A percentile compares a stretch with the other conserved stretches of the same genome.
Evolutionary conservation across 1,139 yeast genomes (phyloP).

Genomic region (Nakaseomyces sp.): DNA sequence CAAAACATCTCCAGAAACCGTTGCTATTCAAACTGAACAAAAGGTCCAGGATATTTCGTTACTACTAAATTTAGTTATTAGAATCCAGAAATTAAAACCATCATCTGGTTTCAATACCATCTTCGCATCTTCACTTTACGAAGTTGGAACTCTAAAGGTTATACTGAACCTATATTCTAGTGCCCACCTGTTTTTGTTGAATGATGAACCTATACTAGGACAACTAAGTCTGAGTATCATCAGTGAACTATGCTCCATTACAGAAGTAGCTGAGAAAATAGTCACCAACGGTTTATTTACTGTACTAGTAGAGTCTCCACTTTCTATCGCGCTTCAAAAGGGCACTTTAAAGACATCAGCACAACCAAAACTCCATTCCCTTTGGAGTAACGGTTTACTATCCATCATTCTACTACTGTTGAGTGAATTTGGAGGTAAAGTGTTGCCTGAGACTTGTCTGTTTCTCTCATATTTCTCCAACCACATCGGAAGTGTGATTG

Average conservation of each 20-base stretch:
- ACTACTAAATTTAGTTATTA: constrained; percentile 53
- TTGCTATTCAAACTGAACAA: constrained; percentile 31
- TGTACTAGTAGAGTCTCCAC: constrained; percentile 63
- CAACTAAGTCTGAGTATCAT: constrained; percentile 63
- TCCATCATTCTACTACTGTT: constrained; percentile 57
- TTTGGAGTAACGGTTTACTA: constrained; percentile 78
- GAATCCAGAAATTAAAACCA: constrained; percentile 45
- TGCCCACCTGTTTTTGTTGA: constrained; percentile 52
- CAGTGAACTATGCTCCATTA: constrained; percentile 57
- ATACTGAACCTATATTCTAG: constrained; percentile 60
- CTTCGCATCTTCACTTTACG: constrained; percentile 47
- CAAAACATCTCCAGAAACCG: constrained; percentile 15
- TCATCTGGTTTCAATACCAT: constrained; percentile 42
- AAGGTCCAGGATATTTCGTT: constrained; percentile 58
- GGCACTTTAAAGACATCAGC: constrained; percentile 51
- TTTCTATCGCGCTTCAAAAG: constrained; percentile 55
- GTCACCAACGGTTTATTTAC: constrained; percentile 60
- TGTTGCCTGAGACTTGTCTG: constrained; percentile 56
- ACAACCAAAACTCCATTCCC: constrained; percentile 50
- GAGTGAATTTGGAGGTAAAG: constrained; percentile 52
- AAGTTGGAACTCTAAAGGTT: constrained; percentile 53
- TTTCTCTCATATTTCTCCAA: constrained; percentile 56
- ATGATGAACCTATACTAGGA: constrained; percentile 62
- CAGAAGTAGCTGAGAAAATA: constrained; percentile 57
- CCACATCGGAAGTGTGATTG: constrained; percentile 57